Evolutionary conservation across 768 basidiomycete species (phyloP).

Genomic region (Mrakia blollopis): DNA sequence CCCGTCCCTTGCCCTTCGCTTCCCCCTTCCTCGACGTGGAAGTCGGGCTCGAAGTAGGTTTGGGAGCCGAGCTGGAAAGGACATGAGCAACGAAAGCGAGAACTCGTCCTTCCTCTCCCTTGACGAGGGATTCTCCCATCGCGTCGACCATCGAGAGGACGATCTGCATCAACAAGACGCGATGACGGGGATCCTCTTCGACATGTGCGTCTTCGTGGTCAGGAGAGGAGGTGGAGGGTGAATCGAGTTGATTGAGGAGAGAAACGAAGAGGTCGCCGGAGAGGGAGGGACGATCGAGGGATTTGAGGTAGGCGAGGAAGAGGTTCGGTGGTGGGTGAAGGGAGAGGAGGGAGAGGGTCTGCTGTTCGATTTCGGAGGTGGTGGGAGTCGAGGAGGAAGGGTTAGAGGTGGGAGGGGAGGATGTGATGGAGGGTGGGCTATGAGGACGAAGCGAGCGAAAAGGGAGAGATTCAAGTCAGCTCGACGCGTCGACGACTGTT

Average conservation of each 20-base stretch:
- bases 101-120: constrained; percentile 63
- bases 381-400: constrained; percentile 47
- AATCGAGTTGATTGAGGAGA: constrained; percentile 63
- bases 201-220: constrained; percentile 24
- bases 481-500: too few relatives aligned
- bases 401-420: constrained; percentile 38
- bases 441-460: background rate
- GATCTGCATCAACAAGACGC: constrained; percentile 70
- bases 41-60: background rate
- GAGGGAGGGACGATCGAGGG: constrained; percentile 63
- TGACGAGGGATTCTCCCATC: constrained; percentile 47
- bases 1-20: constrained; percentile 28
- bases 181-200: constrained; percentile 42
- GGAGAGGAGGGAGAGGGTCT: constrained; percentile 56
- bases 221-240: constrained; percentile 46
- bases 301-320: constrained; percentile 62
- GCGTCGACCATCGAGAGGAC: constrained; percentile 69
- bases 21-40: too few relatives aligned
- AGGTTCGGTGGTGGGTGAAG: constrained; percentile 71
- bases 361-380: constrained; percentile 39
- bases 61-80: constrained; percentile 50
- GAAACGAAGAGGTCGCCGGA: constrained; percentile 67
- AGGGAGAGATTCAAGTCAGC: background rate
- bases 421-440: constrained; percentile 25
- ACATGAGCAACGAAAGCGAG: constrained; percentile 79